Percentiles rank a stretch among this genome's conserved stretches.
These are phyloP conservation scores for Thymus mandschuricus DNA, from an alignment of 257 asterid species.

Conservation along the genomic window DNA sequence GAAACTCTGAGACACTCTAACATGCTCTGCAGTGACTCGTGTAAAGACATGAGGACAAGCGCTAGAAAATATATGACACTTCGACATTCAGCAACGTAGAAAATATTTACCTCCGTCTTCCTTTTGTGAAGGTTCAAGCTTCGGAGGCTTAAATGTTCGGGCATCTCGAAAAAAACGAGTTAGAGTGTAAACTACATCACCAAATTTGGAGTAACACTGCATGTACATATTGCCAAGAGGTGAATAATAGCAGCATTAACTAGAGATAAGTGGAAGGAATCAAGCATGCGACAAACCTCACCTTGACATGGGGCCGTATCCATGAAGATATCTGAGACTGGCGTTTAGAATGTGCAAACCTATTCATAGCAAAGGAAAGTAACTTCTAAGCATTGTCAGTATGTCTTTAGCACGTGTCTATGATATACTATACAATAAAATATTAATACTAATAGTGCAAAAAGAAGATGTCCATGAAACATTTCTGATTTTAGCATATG, in stretches of 20 bases:
- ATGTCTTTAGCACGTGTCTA: background rate
- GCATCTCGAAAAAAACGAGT: constrained; percentile 88
- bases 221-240: constrained; percentile 29
- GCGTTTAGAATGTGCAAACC: constrained; percentile 74
- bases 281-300: constrained; percentile 47
- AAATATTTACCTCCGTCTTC: constrained; percentile 51
- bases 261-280: constrained; percentile 13
- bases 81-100: constrained; percentile 21
- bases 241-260: constrained; percentile 20
- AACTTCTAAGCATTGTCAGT: background rate
- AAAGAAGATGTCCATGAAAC: background rate
- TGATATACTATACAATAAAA: too few species aligned
- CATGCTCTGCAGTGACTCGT: constrained; percentile 52
- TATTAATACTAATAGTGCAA: too few species aligned
- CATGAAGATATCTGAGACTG: constrained; percentile 86
- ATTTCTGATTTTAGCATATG: constrained; percentile 1
- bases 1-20: constrained; percentile 34
- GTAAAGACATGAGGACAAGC: constrained; percentile 29
- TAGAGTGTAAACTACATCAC: constrained; percentile 84
- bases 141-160: constrained; percentile 54
- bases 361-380: constrained; percentile 35
- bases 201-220: constrained; percentile 92
- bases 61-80: constrained; percentile 23
- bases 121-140: constrained; percentile 48
- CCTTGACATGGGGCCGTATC: constrained; percentile 92